A percentile compares a stretch with the other conserved stretches of the same genome.
Evolutionary conservation across 345 rosid species (phyloP).

Genomic region (Bruguiera parviflora): DNA sequence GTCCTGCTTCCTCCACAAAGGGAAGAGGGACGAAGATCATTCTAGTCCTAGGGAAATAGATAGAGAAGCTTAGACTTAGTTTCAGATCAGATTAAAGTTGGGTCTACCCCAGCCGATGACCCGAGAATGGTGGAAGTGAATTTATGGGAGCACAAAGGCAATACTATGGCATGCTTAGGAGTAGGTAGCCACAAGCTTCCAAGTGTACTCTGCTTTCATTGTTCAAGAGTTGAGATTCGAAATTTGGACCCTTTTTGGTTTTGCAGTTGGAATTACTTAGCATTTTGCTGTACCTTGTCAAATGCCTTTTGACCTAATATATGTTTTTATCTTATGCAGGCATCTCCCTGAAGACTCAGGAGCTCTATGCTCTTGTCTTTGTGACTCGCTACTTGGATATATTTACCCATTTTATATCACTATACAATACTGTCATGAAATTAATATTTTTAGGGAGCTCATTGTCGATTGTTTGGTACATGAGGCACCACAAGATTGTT

Average conservation of each 20-base stretch:
- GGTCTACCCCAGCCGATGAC: too few relatives aligned
- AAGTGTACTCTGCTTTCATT: too few relatives aligned
- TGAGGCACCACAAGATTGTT: slow-evolving; percentile 64
- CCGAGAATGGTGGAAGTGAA: too few relatives aligned
- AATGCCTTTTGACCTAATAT: neutral
- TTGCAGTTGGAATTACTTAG: neutral
- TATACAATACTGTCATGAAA: slow-evolving; percentile 78
- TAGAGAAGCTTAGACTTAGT: too few relatives aligned
- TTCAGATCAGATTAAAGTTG: too few relatives aligned
- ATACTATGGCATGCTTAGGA: too few relatives aligned
- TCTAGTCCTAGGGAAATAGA: too few relatives aligned
- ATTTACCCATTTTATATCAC: slow-evolving; percentile 58
- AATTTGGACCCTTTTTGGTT: neutral
- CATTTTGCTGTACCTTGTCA: neutral
- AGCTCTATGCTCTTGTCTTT: slow-evolving; percentile 73
- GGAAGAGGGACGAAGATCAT: too few relatives aligned
- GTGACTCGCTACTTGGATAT: slow-evolving; percentile 74
- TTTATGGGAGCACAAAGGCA: too few relatives aligned
- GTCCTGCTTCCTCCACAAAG: too few relatives aligned
- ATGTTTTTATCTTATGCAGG: slow-evolving; percentile 36
- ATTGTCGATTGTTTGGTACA: slow-evolving; percentile 79
- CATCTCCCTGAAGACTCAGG: slow-evolving; percentile 83
- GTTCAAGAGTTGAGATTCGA: neutral
- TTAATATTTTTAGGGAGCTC: slow-evolving; percentile 79
- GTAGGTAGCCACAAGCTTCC: too few relatives aligned